Evolutionary conservation across 176 grass and related monocot genomes (phyloP).

Genomic region (Juncus effusus): DNA sequence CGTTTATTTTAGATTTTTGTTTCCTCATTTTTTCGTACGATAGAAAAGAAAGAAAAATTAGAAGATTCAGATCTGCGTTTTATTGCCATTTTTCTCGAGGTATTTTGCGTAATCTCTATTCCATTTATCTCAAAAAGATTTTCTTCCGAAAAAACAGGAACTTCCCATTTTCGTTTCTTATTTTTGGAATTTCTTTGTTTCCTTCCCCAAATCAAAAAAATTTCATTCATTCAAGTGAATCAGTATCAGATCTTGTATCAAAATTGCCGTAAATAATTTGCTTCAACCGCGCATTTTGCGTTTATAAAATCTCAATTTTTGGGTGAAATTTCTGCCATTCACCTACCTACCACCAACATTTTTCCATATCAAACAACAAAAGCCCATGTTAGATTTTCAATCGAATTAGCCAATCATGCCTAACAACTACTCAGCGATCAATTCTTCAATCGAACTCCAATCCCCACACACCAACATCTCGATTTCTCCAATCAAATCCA

Average conservation of each 20-base stretch:
- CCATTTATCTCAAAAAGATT: not conserved
- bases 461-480: not conserved
- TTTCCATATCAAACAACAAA: not conserved
- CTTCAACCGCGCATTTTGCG: not conserved
- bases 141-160: not conserved
- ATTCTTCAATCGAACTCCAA: constrained; percentile 71
- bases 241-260: not conserved
- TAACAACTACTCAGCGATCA: constrained; percentile 55
- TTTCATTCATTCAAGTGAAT: not conserved
- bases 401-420: constrained; percentile 35
- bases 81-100: constrained; percentile 7
- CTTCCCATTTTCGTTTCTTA: not conserved
- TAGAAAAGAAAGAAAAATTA: not conserved
- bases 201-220: not conserved
- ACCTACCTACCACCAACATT: not conserved
- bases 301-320: constrained; percentile 1
- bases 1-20: too few species aligned
- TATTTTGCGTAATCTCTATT: not conserved
- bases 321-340: constrained; percentile 1
- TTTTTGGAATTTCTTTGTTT: not conserved
- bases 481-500: constrained; percentile 29
- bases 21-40: not conserved
- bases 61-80: constrained; percentile 14
- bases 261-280: not conserved
- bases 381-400: constrained; percentile 17